Evolutionary conservation across 768 basidiomycete species (phyloP), one percentile per base, ranked within the genome.

Genomic region (Polyporus arcularius): DNA sequence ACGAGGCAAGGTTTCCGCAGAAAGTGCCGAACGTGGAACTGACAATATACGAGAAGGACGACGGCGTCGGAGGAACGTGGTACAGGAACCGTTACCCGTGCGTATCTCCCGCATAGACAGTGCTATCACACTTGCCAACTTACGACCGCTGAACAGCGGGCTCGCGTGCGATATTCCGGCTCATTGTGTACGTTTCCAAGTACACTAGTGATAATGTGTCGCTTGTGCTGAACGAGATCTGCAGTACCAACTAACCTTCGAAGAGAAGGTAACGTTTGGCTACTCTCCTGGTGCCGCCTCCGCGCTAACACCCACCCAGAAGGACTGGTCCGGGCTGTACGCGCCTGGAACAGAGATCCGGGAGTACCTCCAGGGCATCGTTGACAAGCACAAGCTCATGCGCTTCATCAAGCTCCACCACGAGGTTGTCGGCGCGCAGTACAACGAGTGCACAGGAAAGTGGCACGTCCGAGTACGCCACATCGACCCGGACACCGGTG

Each of bases 51-150:
- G 87, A 89, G 57, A 82, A 83, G 58, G 78, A 80, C 52, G 72
- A 76, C 18, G 82, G 79, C 3, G 75, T 89, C 28, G 87, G 86
- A 10, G 87, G 87, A 1, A 81, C 85, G 3, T 89, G 87, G 87
- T 81, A 75, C 64, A 71, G 73, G 8, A 86, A 85, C 58, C 77
- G 70, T 57, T 86, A 85, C 67, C 83, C 84, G 82, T 82, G 50
- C 67, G 77, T 67, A 28, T 48, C 18, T 48, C 35, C 7, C 1
- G 35, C 35, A 35, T 26, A 7, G 26, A 26, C 21, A 30, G 4
- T 12, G 26, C 14, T 10, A 45, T 28, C 11, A 15, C 15, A n/a
- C n/a, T 12, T 43, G 42, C 9, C 28, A 21, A 10, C 47, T 10
- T 9, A 26, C 12, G 11, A 6, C 35, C 35, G 38, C 21, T 26